Evolutionary conservation across 176 grass and related monocot genomes (phyloP), one percentile per base, ranked within the genome.

Genomic region (Pontederia paniculata): DNA sequence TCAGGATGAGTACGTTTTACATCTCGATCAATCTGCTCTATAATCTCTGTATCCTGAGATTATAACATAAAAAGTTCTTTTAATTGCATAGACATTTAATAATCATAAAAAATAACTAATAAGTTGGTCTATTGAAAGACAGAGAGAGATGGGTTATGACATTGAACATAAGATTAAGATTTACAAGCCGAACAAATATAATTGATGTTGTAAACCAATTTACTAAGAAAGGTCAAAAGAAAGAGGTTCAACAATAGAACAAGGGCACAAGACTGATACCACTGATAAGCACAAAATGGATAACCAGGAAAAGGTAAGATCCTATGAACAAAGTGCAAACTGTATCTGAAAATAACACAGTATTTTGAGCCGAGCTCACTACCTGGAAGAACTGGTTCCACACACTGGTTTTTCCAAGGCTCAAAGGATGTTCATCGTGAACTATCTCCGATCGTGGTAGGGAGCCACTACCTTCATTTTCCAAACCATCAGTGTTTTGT

Each of bases 21-120:
- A 78, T 95, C 90, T 42, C 85, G 63, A 63, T 95, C 90, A 78
- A 95, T 85, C 71, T 95, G 90, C 52, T 89, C 90, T 59, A 89
- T 73, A 68, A 81, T 81, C 67, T 86, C 82, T 19, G 82, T 73
- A 75, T 86, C 70, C 82, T 89, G 69, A 23, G 61, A 60, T 57
- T n/a, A 58, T 20, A 45, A 60, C n/a, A 50, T 52, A 28, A 45
- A 44, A 61, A 44, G 20, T 21, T 17, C n/a, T 44, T 25, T 31
- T 23, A 50, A 62, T 76, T 48, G 47, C 11, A 47, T 63, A 13
- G 8, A 41, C 21, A 57, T 57, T 14, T 21, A 22, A 23, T 3
- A 28, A 37, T 12, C 11, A 1, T 54, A 63, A 25, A 44, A 63
- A 12, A 44, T 44, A 13, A 2, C 4, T 42, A n/a, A n/a, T n/a